phyloP scores from a whole-genome alignment of 2,329 filamentous ascomycete genomes.

The Pseudogymnoascus sp. region DNA sequence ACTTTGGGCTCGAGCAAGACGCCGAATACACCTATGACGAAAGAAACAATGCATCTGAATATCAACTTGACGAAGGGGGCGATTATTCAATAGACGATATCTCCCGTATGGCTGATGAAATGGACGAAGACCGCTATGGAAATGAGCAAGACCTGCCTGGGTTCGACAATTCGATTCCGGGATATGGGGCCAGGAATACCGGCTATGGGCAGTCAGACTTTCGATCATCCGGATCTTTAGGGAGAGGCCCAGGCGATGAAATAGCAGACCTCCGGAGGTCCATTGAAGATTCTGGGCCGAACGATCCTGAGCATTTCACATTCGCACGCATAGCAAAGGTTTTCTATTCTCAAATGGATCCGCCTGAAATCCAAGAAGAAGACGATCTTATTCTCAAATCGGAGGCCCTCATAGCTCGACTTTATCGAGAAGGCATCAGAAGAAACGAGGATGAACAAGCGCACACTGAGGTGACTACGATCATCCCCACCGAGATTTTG shows the following conservation, averaged over 20 bases:
- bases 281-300: neutral
- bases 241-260: neutral
- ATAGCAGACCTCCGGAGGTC: neutral
- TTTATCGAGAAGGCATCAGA: conserved; percentile 58
- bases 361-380: conserved; percentile 59
- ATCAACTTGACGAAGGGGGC: conserved; percentile 1
- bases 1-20: conserved; percentile 30
- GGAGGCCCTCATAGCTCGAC: conserved; percentile 59
- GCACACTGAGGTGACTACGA: conserved; percentile 50
- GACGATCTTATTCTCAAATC: conserved; percentile 68
- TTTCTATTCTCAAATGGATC: conserved; percentile 52
- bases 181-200: neutral
- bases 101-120: conserved; percentile 3
- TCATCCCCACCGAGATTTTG: conserved; percentile 45
- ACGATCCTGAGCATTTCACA: conserved; percentile 38
- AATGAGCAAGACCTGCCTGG: neutral
- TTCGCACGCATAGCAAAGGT: conserved; percentile 68
- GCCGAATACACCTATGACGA: conserved; percentile 36
- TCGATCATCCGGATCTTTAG: neutral
- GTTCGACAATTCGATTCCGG: neutral
- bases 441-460: conserved; percentile 49
- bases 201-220: neutral
- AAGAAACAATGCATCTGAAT: conserved; percentile 27
- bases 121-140: conserved; percentile 6
- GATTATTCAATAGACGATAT: conserved; percentile 3